Conservation (phyloP, 257 asterid species). For the Rehmannia glutinosa region DNA sequence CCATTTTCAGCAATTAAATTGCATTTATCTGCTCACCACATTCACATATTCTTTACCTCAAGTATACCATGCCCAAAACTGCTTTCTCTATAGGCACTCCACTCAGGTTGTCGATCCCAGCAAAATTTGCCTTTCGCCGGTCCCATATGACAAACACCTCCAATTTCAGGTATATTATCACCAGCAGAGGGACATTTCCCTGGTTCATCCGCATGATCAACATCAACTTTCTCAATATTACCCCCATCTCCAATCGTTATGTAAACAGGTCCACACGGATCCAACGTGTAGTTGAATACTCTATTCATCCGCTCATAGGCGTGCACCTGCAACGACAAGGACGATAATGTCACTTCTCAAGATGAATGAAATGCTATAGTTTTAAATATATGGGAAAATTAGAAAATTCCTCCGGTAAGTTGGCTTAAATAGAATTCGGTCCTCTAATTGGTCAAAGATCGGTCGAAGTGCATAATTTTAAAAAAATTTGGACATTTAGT, state of each 20-base stretch:
- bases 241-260: conserved; percentile 93
- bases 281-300: conserved; percentile 69
- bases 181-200: conserved; percentile 68
- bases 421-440: too few species aligned
- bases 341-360: too few species aligned
- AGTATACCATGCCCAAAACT: conserved; percentile 98
- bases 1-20: too few species aligned
- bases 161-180: conserved; percentile 60
- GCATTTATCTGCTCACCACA: too few species aligned
- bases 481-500: too few species aligned
- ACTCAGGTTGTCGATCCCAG: conserved; percentile 92
- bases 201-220: conserved; percentile 78
- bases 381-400: too few species aligned
- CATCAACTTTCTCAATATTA: conserved; percentile 70
- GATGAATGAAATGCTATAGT: too few species aligned
- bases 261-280: conserved; percentile 76
- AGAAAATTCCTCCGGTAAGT: too few species aligned
- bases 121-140: conserved; percentile 75
- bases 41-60: too few species aligned
- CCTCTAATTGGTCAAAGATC: too few species aligned
- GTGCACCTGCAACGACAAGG: conserved; percentile 82
- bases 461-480: too few species aligned
- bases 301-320: conserved; percentile 86
- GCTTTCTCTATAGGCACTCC: conserved; percentile 95
- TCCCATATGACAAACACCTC: conserved; percentile 67